These are phyloP conservation scores for Colletotrichum siamense DNA, from an alignment of 2,329 filamentous ascomycete genomes.

Conservation along the genomic window DNA sequence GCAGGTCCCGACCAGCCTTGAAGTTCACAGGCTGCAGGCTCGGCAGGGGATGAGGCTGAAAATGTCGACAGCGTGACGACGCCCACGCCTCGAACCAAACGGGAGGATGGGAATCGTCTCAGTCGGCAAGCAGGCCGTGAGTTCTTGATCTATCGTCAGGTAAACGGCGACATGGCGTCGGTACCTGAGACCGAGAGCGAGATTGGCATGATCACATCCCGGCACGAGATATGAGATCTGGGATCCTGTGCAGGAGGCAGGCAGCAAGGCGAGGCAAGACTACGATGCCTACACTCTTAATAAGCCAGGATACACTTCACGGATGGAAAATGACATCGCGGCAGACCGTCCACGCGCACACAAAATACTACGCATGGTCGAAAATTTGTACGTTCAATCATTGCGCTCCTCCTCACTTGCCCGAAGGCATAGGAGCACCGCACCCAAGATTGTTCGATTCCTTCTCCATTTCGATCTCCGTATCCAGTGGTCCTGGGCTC, in stretches of 20 bases:
- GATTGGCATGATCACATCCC: fast-evolving
- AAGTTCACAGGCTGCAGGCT: not conserved
- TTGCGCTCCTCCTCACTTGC: slow-evolving; percentile 61
- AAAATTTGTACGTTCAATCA: slow-evolving; percentile 61
- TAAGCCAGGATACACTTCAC: not conserved
- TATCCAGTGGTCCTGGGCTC: slow-evolving; percentile 54
- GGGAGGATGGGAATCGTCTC: not conserved
- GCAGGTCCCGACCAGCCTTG: not conserved
- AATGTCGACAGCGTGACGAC: not conserved
- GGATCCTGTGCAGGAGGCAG: no score
- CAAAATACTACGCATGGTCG: not conserved
- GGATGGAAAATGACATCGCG: not conserved
- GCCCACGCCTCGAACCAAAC: not conserved
- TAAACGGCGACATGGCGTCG: no score
- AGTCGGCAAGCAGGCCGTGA: not conserved
- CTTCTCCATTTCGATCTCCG: slow-evolving; percentile 58
- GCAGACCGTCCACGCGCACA: not conserved
- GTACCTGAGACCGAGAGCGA: no score
- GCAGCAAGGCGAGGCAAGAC: not conserved
- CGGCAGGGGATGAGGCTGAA: not conserved
- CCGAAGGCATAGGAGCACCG: slow-evolving; percentile 55
- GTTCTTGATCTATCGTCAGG: no score
- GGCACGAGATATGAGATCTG: not conserved
- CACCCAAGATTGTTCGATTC: slow-evolving; percentile 65
- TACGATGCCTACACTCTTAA: not conserved